These are phyloP conservation scores for Scolecobasidium constrictum DNA, from an alignment of 2,329 filamentous ascomycete genomes.

Conservation along the genomic window DNA sequence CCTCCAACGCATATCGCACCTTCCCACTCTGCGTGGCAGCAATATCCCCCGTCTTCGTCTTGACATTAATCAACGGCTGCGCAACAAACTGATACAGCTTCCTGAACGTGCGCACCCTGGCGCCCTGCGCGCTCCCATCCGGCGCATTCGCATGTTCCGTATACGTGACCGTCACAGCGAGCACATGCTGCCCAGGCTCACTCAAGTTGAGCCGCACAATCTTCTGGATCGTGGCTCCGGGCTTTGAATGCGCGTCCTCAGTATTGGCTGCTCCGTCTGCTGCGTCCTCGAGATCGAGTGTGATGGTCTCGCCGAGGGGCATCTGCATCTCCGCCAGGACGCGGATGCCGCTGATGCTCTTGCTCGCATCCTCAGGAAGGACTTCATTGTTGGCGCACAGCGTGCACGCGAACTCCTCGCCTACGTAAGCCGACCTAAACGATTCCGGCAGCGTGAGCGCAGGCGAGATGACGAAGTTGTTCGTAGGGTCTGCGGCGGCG, in stretches of 20 bases:
- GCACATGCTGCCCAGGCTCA: constrained; percentile 86
- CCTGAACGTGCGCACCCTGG: constrained; percentile 66
- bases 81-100: constrained; percentile 97
- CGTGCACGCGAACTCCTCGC: constrained; percentile 89
- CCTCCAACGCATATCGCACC: constrained; percentile 67
- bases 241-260: constrained; percentile 26
- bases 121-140: constrained; percentile 22
- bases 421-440: constrained; percentile 91
- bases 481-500: constrained; percentile 36
- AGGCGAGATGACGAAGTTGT: constrained; percentile 40
- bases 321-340: constrained; percentile 95
- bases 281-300: constrained; percentile 48
- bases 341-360: constrained; percentile 59
- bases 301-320: constrained; percentile 52
- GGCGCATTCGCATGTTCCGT: constrained; percentile 56
- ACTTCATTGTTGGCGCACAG: constrained; percentile 91
- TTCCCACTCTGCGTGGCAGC: constrained; percentile 31
- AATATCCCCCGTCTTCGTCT: constrained; percentile 72
- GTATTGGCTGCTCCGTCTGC: constrained; percentile 15
- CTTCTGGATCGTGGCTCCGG: constrained; percentile 63
- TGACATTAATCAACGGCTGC: constrained; percentile 77
- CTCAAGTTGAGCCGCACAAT: constrained; percentile 81
- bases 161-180: constrained; percentile 89
- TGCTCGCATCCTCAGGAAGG: constrained; percentile 24
- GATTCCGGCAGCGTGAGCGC: constrained; percentile 75